A percentile compares a stretch with the other conserved stretches of the same genome.
These are phyloP conservation scores for Phlebiopsis flavidoalba DNA, from an alignment of 768 basidiomycete genomes.

Conservation along the genomic window DNA sequence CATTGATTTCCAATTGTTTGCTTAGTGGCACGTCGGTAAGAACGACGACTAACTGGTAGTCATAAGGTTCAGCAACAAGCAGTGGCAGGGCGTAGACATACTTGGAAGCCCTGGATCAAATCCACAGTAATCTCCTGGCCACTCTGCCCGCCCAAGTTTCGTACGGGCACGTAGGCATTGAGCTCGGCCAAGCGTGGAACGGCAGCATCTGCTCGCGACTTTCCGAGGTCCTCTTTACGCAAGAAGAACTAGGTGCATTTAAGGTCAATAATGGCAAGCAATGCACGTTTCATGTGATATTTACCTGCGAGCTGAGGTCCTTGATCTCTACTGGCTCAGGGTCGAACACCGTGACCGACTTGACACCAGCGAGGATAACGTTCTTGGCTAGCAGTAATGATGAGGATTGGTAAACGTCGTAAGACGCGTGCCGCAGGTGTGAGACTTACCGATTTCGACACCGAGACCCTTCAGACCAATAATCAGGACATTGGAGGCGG, in stretches of 20 bases:
- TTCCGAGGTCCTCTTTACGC: slow-evolving; percentile 80
- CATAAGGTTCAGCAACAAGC: not conserved
- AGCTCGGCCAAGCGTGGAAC: slow-evolving; percentile 88
- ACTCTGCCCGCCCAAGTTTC: slow-evolving; percentile 69
- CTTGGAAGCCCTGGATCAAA: slow-evolving; percentile 85
- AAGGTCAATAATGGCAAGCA: slow-evolving; percentile 8
- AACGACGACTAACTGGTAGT: slow-evolving; percentile 75
- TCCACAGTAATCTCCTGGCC: slow-evolving; percentile 80
- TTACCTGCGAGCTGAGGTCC: slow-evolving; percentile 91
- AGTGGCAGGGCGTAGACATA: slow-evolving; percentile 28
- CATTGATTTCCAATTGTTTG: slow-evolving; percentile 92
- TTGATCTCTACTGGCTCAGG: slow-evolving; percentile 83
- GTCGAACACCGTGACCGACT: slow-evolving; percentile 94
- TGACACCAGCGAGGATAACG: slow-evolving; percentile 91
- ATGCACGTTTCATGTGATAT: slow-evolving; percentile 9
- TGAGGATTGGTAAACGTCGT: not conserved
- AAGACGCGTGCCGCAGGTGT: not conserved
- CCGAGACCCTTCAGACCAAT: slow-evolving; percentile 91
- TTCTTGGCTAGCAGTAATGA: slow-evolving; percentile 70
- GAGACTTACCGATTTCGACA: slow-evolving; percentile 78
- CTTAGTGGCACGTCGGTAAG: slow-evolving; percentile 71
- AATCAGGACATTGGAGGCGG: slow-evolving; percentile 89
- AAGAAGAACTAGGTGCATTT: slow-evolving; percentile 77
- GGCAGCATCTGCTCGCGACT: slow-evolving; percentile 80
- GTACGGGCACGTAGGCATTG: slow-evolving; percentile 94